Evolutionary conservation across 192 early-diverging fungal species (phyloP), one percentile per base, ranked within the genome.

Genomic region (Entomortierella chlamydospora): DNA sequence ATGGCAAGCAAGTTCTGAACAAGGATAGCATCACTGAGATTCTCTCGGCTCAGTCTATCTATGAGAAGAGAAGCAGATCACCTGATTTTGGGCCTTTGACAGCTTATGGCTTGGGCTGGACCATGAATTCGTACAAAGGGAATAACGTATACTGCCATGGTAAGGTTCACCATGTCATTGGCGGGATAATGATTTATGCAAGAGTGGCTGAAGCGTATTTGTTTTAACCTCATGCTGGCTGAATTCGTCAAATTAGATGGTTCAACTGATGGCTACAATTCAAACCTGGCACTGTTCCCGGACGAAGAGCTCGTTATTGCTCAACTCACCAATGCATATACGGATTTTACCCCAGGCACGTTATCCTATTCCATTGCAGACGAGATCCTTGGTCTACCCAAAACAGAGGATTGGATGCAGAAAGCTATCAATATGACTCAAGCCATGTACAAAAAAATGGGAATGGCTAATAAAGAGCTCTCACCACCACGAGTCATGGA

Each of bases 1-100:
- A 63, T 28, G 73, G 59, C 30, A 76, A 57, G 34, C 73, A 76
- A 31, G 43, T 68, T 1, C 26, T 76, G 9, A 67, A 61, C 45
- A 29, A 30, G 29, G 25, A 51, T 0, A 28, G 57, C 4, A 10
- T 76, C 11, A 20, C 20, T 3, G 65, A 26, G 20, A 49, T 50
- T 0, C 25, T 59, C 13, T 67, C 13, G 0, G 58, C 28, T 11
- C 64, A 51, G 22, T 61, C 57, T 0, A 45, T 76, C 10, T 0
- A 6, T 0, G 30, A 15, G 3, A 64, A 34, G 18, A 22, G 26
- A 4, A 51, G n/a, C 13, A 55, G 41, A 3, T 29, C 31, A n/a
- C 23, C 49, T 1, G 65, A 61, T 2, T 56, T 58, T 45, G 58
- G 37, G 0, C 50, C 57, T 9, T 17, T 15, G 0, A 0, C 15